Conservation (phyloP, 2,329 filamentous ascomycete species). For the Calonectria pauciramosa region DNA sequence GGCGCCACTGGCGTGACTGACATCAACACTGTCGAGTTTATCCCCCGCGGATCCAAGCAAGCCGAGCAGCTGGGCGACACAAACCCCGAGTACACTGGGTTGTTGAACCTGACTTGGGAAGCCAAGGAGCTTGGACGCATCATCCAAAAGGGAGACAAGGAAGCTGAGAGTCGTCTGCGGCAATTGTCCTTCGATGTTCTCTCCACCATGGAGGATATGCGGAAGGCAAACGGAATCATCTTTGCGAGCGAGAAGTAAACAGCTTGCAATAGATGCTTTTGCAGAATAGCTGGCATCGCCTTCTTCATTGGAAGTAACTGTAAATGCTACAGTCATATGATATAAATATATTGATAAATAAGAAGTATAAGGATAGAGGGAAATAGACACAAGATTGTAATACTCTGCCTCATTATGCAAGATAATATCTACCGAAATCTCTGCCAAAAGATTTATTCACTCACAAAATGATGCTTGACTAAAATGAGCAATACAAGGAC, state of each 20-base stretch:
- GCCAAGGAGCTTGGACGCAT: constrained; percentile 34
- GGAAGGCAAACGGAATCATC: constrained; percentile 26
- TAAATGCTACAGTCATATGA: neutral
- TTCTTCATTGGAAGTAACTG: neutral
- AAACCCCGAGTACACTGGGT: constrained; percentile 22
- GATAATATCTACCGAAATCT: too few relatives aligned
- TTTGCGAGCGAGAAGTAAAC: constrained; percentile 29
- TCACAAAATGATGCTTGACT: neutral
- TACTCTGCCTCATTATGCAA: too few relatives aligned
- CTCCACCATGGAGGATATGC: constrained; percentile 32
- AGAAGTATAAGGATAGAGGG: neutral
- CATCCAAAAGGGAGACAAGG: constrained; percentile 24
- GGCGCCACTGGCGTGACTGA: constrained; percentile 34
- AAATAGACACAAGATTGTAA: neutral
- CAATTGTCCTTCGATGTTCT: constrained; percentile 27
- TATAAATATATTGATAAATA: neutral
- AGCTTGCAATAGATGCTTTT: too few relatives aligned
- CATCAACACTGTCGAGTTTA: constrained; percentile 28
- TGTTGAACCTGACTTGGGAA: constrained; percentile 39
- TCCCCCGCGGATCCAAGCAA: constrained; percentile 28
- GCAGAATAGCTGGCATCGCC: neutral
- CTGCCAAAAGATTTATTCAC: neutral
- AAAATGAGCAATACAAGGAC: too few relatives aligned
- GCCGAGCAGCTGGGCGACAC: constrained; percentile 30
- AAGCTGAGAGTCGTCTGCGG: constrained; percentile 27